Conservation (phyloP, 177 flowering plant genomes). For the Telopea speciosissima region DNA sequence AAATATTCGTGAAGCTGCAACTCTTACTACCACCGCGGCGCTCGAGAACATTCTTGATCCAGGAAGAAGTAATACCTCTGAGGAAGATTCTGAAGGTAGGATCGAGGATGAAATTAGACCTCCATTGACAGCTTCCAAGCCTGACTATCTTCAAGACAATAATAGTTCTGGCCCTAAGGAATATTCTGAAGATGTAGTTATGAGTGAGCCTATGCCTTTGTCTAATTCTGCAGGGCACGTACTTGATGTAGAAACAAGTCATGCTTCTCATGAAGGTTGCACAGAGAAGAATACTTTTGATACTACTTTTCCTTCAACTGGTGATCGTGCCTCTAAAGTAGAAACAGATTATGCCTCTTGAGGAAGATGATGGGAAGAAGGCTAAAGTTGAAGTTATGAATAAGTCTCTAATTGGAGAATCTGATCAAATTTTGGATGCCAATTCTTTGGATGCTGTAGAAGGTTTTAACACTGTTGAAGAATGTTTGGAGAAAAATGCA, state of each 20-base stretch:
- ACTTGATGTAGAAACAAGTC: not conserved
- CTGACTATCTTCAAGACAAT: not conserved
- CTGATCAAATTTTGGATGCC: not conserved
- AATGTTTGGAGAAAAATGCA: not conserved
- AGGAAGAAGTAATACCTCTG: conserved; percentile 1
- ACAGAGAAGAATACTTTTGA: not conserved
- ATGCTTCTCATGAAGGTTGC: not conserved
- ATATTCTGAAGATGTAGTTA: not conserved
- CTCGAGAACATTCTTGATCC: not conserved
- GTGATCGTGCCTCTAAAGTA: not conserved
- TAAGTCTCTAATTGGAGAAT: conserved; percentile 1
- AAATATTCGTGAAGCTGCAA: not conserved
- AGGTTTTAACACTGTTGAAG: conserved; percentile 12
- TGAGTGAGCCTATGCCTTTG: not conserved
- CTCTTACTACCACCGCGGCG: not conserved
- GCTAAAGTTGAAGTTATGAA: not conserved
- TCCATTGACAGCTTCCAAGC: not conserved
- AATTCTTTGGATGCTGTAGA: conserved; percentile 13
- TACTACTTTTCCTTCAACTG: not conserved
- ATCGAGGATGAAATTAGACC: not conserved
- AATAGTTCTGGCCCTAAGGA: not conserved
- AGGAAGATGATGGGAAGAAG: not conserved
- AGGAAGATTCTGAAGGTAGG: conserved; percentile 1
- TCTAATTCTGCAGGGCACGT: not conserved
- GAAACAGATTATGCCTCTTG: not conserved